Conservation (phyloP, 1,284 basidiomycete genomes). For the Ustilago tritici region DNA sequence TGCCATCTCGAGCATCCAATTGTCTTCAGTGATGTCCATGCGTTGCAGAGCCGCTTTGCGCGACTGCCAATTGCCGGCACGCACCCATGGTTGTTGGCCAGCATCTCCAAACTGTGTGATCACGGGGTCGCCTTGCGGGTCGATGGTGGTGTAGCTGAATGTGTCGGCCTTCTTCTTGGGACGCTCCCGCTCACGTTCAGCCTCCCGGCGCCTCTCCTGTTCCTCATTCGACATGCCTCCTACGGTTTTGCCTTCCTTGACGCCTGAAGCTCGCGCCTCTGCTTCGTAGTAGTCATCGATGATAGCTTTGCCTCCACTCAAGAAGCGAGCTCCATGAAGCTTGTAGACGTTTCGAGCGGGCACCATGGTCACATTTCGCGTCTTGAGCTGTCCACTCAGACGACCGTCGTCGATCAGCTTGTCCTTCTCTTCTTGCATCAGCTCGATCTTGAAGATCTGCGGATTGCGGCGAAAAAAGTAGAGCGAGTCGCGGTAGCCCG, state of each 20-base stretch:
- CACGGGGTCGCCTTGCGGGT: slow-evolving; percentile 63
- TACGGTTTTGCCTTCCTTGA: slow-evolving; percentile 66
- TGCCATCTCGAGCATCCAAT: slow-evolving; percentile 69
- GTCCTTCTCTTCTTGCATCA: slow-evolving; percentile 79
- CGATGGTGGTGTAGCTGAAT: slow-evolving; percentile 54
- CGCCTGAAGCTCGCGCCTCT: slow-evolving; percentile 74
- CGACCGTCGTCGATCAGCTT: slow-evolving; percentile 87
- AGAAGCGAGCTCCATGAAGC: slow-evolving; percentile 88
- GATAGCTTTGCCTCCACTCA: slow-evolving; percentile 88
- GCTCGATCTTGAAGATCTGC: slow-evolving; percentile 84
- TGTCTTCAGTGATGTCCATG: slow-evolving; percentile 64
- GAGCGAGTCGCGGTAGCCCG: slow-evolving; percentile 93
- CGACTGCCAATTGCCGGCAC: slow-evolving; percentile 57
- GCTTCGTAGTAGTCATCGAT: slow-evolving; percentile 96
- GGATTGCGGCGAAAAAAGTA: slow-evolving; percentile 95
- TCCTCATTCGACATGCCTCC: slow-evolving; percentile 56
- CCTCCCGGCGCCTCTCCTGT: slow-evolving; percentile 56
- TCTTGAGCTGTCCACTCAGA: slow-evolving; percentile 86
- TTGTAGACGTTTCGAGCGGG: slow-evolving; percentile 94
- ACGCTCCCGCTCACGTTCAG: slow-evolving; percentile 55
- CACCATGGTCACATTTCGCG: slow-evolving; percentile 91
- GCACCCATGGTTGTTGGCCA: slow-evolving; percentile 62
- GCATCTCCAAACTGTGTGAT: slow-evolving; percentile 66
- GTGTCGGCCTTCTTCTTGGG: slow-evolving; percentile 58
- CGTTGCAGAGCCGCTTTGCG: slow-evolving; percentile 55